Evolutionary conservation across 331 rosid genomes (phyloP), one percentile per base, ranked within the genome.

Genomic region (Saraca asoca): DNA sequence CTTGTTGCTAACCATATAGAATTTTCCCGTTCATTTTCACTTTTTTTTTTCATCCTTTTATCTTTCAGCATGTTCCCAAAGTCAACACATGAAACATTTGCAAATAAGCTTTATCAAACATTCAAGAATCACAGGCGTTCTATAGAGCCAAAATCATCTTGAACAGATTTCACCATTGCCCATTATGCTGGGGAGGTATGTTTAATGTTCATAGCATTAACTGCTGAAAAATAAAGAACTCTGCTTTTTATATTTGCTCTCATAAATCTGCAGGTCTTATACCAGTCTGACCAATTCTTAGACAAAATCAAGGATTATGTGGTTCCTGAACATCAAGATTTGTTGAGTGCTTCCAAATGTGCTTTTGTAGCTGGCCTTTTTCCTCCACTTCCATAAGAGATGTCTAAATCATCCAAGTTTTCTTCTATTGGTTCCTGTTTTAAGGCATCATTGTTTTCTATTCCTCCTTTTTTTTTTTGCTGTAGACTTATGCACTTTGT

Each of bases 141-240:
- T 60, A 24, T 88, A 80, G 90, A 94, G 77, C 99, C 99, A 48
- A 94, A 94, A 82, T 82, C 90, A 53, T 90, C 99, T 78, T 91
- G 97, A 65, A 90, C 97, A 9, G 88, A 94, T 82, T 94, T 88
- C 70, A 79, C 85, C 24, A 83, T 94, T 24, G 79, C 84, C 57
- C 99, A 94, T 72, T 94, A 94, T 86, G 99, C 99, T 60, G 99
- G 99, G 75, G 97, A 94, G 97, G 99, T 94, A 80, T 52, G 58
- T 49, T 51, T 71, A 51, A 58, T 62, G 13, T 14, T 31, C 56
- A 41, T 62, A 61, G 39, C 64, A 50, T 34, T 53, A 72, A 62
- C 71, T 78, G 58, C 66, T 51, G 42, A 11, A 60, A 49, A 62
- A 50, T n/a, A 9, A 59, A 37, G 5, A 50, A 56, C 54, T 39